A percentile compares a stretch with the other conserved stretches of the same genome.
Evolutionary conservation across 805 yeast genomes (phyloP).

Genomic region (Lachancea thermotolerans): DNA sequence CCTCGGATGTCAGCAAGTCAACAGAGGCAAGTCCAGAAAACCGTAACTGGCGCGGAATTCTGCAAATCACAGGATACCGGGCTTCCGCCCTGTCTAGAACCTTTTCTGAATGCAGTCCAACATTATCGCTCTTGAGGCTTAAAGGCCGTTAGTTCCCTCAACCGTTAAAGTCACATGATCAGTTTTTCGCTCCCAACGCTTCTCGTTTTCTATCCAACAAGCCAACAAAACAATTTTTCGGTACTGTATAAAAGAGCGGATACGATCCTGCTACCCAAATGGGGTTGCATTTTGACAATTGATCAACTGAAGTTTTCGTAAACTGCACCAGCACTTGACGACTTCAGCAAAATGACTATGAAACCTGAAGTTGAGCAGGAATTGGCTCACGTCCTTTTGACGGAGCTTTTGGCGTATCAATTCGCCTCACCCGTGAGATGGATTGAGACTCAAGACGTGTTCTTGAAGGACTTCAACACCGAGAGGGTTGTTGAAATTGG

Average conservation of each 20-base stretch:
- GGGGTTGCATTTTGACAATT: background rate
- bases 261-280: background rate
- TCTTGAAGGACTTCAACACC: slow-evolving; percentile 86
- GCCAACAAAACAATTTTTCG: slow-evolving; percentile 7
- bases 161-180: background rate
- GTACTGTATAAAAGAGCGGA: slow-evolving; percentile 1
- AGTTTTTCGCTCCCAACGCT: background rate
- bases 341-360: slow-evolving; percentile 23
- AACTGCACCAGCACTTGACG: too few species aligned
- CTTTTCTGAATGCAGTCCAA: too few species aligned
- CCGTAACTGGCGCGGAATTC: too few species aligned
- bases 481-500: slow-evolving; percentile 98
- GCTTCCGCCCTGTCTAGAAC: too few species aligned
- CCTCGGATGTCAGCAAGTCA: too few species aligned
- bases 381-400: slow-evolving; percentile 85
- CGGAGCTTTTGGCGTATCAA: slow-evolving; percentile 96
- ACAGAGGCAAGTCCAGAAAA: too few species aligned
- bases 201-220: slow-evolving; percentile 5
- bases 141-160: background rate
- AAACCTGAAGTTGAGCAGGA: slow-evolving; percentile 96
- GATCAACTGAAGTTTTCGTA: too few species aligned
- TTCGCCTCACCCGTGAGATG: slow-evolving; percentile 99
- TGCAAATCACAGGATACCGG: too few species aligned
- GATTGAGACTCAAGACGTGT: slow-evolving; percentile 99
- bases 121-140: too few species aligned